phyloP scores from a whole-genome alignment of 805 yeast species.

The Kodamaea kakaduensis region DNA sequence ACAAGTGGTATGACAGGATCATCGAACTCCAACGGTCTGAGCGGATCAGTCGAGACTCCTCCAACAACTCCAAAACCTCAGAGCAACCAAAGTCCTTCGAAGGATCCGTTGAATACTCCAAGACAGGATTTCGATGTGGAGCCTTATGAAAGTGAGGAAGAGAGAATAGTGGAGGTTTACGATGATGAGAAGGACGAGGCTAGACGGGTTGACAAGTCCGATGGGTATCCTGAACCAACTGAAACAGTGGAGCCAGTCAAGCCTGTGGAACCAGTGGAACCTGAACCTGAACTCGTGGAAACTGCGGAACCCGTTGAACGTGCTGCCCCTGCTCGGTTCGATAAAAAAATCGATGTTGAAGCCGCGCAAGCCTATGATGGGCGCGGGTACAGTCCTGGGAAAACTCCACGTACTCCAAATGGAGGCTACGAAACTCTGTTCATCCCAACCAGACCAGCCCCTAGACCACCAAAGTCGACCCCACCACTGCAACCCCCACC shows the following conservation, averaged over 20 bases:
- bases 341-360: too few species aligned
- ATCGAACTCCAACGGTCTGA: constrained; percentile 16
- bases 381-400: too few species aligned
- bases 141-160: too few species aligned
- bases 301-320: too few species aligned
- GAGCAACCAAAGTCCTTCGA: constrained; percentile 8
- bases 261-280: too few species aligned
- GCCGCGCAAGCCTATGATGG: too few species aligned
- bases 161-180: too few species aligned
- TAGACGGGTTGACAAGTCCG: too few species aligned
- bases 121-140: too few species aligned
- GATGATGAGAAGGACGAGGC: not conserved
- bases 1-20: constrained; percentile 1
- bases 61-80: constrained; percentile 26
- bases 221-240: too few species aligned
- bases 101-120: constrained; percentile 23
- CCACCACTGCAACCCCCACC: constrained; percentile 10
- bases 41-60: constrained; percentile 25
- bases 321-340: constrained; percentile 4
- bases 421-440: constrained; percentile 41
- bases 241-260: too few species aligned
- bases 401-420: constrained; percentile 27
- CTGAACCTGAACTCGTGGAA: too few species aligned
- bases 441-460: constrained; percentile 67
- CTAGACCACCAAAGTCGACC: constrained; percentile 46